Evolutionary conservation across 208 protist species (phyloP), one percentile per base, ranked within the genome.

Genomic region (Lotmaria passim): DNA sequence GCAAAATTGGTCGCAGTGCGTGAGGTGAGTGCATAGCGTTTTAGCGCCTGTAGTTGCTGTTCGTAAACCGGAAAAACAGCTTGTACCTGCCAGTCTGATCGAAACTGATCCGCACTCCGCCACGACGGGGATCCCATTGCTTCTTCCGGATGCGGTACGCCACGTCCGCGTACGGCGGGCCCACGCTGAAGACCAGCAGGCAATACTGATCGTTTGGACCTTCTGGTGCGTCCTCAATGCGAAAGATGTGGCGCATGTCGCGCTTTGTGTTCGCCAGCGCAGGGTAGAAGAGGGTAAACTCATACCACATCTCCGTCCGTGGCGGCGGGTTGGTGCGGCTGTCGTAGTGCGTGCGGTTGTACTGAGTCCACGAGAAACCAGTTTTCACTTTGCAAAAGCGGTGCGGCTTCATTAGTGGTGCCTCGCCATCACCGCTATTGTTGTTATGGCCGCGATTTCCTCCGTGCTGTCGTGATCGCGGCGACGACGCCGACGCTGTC

Each of bases 261-360:
- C 77, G 77, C 76, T 91, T 92, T 39, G 87, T 94, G 63, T 93
- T 85, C 19, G 98, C 98, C 0, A 99, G 87, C 60, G 99, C 97
- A 4, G 98, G 98, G 80, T 99, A 99, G 86, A 99, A 99, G 39
- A 99, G 93, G 58, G 99, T 99, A 84, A 99, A 99, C 85, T 99
- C 99, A 88, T 99, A 99, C 75, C 98, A 99, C 75, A 98, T 85
- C 28, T 99, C 97, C 48, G 97, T 96, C 38, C 99, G 99, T 21
- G 98, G 98, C 53, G 99, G 99, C 17, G 99, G 99, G 83, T 99
- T 99, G 43, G 99, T 98, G 61, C 87, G 83, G 61, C 79, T 76
- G 81, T 98, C 96, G 79, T 99, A 99, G 78, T 99, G 98, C 46
- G 97, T 99, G 69, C 97, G 90, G 76, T 99, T 99, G 88, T 99